Evolutionary conservation across 1,284 basidiomycete species (phyloP), one percentile per base, ranked within the genome.

Genomic region (Pyrrhoderma noxium): DNA sequence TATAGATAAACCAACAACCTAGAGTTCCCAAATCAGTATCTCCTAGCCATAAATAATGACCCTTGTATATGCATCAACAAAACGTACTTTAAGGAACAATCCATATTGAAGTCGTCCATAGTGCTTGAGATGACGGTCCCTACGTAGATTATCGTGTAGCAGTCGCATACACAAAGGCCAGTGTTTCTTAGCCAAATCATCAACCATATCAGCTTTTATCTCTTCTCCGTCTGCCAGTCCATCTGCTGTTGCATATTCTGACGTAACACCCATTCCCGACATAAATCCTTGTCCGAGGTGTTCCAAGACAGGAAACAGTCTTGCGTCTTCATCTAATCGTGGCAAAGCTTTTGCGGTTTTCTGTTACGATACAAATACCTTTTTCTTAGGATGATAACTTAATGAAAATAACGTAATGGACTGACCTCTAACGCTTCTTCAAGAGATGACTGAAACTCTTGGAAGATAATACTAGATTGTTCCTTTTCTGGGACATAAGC

Each of bases 101-200:
- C 89, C 92, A 65, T 97, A 93, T 62, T 98, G 89, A 62, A 97
- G 67, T 23, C 96, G 77, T 11, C 89, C 94, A 64, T 85, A 90
- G 67, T 99, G 94, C 65, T 95, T 94, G 59, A 99, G 70, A 64
- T 98, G 95, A 47, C 82, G 80, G 62, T 93, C 88, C 58, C 77
- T 72, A 57, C 80, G 77, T 56, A 98, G 70, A 51, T 74, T 82
- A 52, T 88, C 82, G 64, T 98, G 93, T 49, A 98, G 70, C 61
- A 88, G 85, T 49, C 90, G 84, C 94, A 98, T 97, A 68, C 96
- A 99, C 58, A 93, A 72, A 1, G 96, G 96, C 75, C 93, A 98
- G 65, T 98, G 93, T 64, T 87, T 85, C 60, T 72, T 76, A 1
- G 94, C 83, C 25, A 99, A 71, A 21, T 86, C 85, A 62, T 97